Conservation (phyloP, 2,329 filamentous ascomycete genomes). For the Diaporthe capsici region DNA sequence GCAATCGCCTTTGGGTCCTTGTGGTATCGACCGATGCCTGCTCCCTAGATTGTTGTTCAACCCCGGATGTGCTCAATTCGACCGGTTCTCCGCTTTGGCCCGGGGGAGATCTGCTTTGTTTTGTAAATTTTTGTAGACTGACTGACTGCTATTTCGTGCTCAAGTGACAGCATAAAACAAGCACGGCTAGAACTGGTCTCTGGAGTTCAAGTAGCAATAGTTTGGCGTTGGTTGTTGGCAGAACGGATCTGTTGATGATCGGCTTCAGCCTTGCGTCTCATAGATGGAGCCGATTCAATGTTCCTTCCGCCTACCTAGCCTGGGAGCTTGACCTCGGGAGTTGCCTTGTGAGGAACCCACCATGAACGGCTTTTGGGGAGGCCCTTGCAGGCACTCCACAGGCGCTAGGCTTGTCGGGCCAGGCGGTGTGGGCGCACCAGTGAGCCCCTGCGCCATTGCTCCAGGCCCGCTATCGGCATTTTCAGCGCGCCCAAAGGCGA, state of each 20-base stretch:
- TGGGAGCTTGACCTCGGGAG: slow-evolving; percentile 3
- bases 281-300: slow-evolving; percentile 1
- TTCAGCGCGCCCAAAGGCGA: slow-evolving; percentile 8
- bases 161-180: not conserved
- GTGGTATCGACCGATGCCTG: not conserved
- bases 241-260: not conserved
- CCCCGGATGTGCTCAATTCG: not conserved
- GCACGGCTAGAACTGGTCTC: not conserved
- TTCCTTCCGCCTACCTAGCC: not conserved
- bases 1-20: not conserved
- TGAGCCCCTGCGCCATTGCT: not conserved
- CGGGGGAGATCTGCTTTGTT: not conserved
- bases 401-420: slow-evolving; percentile 20
- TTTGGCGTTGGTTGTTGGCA: not conserved
- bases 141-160: not conserved
- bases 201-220: not conserved
- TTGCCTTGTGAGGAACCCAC: slow-evolving; percentile 5
- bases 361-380: not conserved
- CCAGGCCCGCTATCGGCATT: slow-evolving; percentile 27
- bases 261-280: slow-evolving; percentile 5
- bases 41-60: not conserved
- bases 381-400: slow-evolving; percentile 18
- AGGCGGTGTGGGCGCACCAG: slow-evolving; percentile 27
- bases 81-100: not conserved
- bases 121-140: not conserved